Base-by-base conservation (phyloP, 208 protist species). In the Tetramitus jugosus region DNA sequence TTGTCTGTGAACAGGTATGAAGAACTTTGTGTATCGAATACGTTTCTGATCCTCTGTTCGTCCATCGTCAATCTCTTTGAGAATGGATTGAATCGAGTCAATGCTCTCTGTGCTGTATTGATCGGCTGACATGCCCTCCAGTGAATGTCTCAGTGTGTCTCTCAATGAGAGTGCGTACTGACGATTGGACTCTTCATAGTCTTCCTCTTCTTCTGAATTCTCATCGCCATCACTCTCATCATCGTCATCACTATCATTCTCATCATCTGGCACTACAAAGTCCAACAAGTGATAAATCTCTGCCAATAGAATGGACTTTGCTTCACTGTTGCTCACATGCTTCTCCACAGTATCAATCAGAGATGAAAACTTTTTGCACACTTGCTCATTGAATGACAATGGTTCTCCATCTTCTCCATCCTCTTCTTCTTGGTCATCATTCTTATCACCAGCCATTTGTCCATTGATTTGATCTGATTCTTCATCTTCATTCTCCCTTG, bases 21-120 rank as follows among this genome's bases (percentile, higher is more conserved):
- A 76, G 20, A 60, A 60, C 29, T 52, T 76, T 29, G 42, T 61
- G 23, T 61, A 76, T 33, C 3, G 56, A n/a, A 60, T 61, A n/a
- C 40, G 23, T 31, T 60, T 60, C 43, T 76, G 33, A 37, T 76
- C 69, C 40, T 53, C 45, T 31, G 42, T 60, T 43, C 31, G 23
- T 60, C 3, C 13, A 35, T 39, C 23, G 14, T 75, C 68, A 23
- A 42, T 26, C 3, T 75, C 39, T 40, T 7, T 64, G 14, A 33
- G 6, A 64, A 33, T 29, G 14, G 10, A 10, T 33, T 64, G 7
- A 64, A 33, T 23, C 14, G 7, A 7, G n/a, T 64, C 60, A 64
- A 37, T 29, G 14, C n/a, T 23, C 7, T 37, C 14, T 64, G 10
- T 29, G 10, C 7, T 64, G 14, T 64, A 33, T 33, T 23, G 6